These are phyloP conservation scores for Rugiboletus extremiorientalis DNA, from an alignment of 1,284 basidiomycete species.

Conservation along the genomic window DNA sequence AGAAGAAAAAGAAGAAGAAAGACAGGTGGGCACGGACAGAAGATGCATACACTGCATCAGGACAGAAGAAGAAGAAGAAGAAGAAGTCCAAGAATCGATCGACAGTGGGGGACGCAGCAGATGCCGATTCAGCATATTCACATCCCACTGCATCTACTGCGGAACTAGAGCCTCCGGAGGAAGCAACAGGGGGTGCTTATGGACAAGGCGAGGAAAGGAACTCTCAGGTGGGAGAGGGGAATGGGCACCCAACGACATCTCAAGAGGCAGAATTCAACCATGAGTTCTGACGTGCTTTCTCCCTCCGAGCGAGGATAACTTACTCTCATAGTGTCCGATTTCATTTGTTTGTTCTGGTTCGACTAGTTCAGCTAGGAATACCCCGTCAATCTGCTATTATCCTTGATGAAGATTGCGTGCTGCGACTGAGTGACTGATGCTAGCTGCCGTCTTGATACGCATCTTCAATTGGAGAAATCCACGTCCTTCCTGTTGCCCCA, in stretches of 20 bases:
- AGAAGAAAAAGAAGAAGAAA: constrained; percentile 74
- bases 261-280: constrained; percentile 45
- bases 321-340: constrained; percentile 10
- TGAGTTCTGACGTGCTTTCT: constrained; percentile 38
- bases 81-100: constrained; percentile 56
- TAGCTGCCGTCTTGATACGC: not conserved
- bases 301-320: not conserved
- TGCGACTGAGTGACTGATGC: not conserved
- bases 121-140: constrained; percentile 45
- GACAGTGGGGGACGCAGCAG: constrained; percentile 41
- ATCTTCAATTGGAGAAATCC: too few species aligned
- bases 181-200: constrained; percentile 65
- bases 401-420: not conserved
- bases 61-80: constrained; percentile 48
- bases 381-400: not conserved
- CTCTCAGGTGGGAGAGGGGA: constrained; percentile 15
- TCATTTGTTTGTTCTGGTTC: constrained; percentile 1
- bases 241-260: constrained; percentile 15
- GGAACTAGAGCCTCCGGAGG: constrained; percentile 60
- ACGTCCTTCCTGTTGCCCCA: too few species aligned
- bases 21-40: constrained; percentile 82
- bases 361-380: constrained; percentile 1
- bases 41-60: constrained; percentile 66
- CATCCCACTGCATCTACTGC: constrained; percentile 40
- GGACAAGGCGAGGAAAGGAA: constrained; percentile 35